Evolutionary conservation across 441 rosid genomes (phyloP).

Genomic region (Mallotus repandus): DNA sequence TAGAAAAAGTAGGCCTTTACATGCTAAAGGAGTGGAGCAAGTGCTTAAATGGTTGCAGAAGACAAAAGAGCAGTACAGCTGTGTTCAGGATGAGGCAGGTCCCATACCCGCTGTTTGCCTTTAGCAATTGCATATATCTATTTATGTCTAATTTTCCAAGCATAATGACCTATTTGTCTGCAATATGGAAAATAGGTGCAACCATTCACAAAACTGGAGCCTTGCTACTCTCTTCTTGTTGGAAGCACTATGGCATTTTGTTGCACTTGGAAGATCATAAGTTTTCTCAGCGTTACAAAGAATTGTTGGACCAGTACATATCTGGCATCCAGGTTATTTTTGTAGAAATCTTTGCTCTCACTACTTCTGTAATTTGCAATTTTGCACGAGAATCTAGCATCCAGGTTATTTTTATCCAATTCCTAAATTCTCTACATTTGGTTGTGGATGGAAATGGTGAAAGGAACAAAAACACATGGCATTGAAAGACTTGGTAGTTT

Average conservation of each 20-base stretch:
- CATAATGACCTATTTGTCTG: slow-evolving; percentile 24
- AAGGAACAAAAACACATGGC: neutral
- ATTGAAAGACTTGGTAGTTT: neutral
- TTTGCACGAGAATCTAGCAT: neutral
- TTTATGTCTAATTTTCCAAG: slow-evolving; percentile 22
- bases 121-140: slow-evolving; percentile 18
- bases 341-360: slow-evolving; percentile 11
- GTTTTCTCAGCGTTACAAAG: slow-evolving; percentile 55
- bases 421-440: neutral
- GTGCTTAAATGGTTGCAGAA: slow-evolving; percentile 83
- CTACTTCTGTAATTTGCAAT: neutral
- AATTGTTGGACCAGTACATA: slow-evolving; percentile 66
- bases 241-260: slow-evolving; percentile 78
- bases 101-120: slow-evolving; percentile 26
- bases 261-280: slow-evolving; percentile 77
- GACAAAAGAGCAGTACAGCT: slow-evolving; percentile 46
- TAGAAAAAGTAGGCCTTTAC: slow-evolving; percentile 72
- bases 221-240: slow-evolving; percentile 75
- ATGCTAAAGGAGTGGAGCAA: slow-evolving; percentile 75
- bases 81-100: slow-evolving; percentile 70
- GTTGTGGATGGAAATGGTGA: neutral
- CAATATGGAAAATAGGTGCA: slow-evolving; percentile 42
- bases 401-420: too few relatives aligned
- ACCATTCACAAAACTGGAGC: slow-evolving; percentile 39
- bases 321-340: slow-evolving; percentile 77